Conservation (phyloP, 75 land plant genomes). For the Pinus albicaulis region DNA sequence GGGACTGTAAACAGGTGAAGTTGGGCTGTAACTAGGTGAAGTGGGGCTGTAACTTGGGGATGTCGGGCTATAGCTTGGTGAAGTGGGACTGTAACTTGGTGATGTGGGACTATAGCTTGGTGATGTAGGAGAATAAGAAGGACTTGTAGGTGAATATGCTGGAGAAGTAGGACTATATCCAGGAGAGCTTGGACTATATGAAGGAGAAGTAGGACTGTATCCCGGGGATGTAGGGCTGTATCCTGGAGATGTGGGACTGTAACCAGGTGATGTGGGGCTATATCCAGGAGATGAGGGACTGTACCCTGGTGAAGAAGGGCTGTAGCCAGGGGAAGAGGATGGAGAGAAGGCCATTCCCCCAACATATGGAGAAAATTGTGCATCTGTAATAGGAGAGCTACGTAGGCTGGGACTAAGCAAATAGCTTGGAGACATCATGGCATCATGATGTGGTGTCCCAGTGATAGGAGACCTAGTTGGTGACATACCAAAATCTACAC, state of each 20-base stretch:
- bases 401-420: slow-evolving; percentile 71
- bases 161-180: slow-evolving; percentile 36
- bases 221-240: slow-evolving; percentile 42
- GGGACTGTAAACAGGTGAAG: slow-evolving; percentile 67
- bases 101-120: slow-evolving; percentile 66
- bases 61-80: slow-evolving; percentile 81
- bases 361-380: slow-evolving; percentile 44
- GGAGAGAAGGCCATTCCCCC: slow-evolving; percentile 63
- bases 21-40: slow-evolving; percentile 81
- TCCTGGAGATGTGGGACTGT: slow-evolving; percentile 39
- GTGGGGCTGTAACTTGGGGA: slow-evolving; percentile 84
- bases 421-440: slow-evolving; percentile 45
- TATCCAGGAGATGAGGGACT: slow-evolving; percentile 42
- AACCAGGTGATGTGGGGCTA: slow-evolving; percentile 34
- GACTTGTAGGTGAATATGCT: slow-evolving; percentile 34
- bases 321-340: slow-evolving; percentile 45
- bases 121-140: slow-evolving; percentile 31
- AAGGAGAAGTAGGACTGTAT: slow-evolving; percentile 35
- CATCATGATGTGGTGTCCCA: slow-evolving; percentile 55
- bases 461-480: slow-evolving; percentile 41
- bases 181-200: slow-evolving; percentile 32
- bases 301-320: slow-evolving; percentile 46
- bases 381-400: slow-evolving; percentile 88
- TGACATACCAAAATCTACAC: slow-evolving; percentile 33
- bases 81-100: slow-evolving; percentile 69